Conservation (phyloP, 345 rosid species). For the Camelina hispida region DNA sequence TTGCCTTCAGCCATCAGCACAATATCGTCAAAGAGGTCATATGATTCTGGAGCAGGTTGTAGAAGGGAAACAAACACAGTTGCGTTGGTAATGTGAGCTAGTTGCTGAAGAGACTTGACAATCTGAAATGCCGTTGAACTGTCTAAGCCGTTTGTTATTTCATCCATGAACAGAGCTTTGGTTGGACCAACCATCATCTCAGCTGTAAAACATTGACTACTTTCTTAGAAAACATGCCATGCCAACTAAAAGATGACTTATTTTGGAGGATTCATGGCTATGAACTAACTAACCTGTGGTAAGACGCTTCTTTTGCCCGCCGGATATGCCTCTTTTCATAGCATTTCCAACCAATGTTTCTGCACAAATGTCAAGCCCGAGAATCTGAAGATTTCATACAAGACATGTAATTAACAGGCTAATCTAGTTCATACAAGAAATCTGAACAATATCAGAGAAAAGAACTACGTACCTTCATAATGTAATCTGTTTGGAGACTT, state of each 20-base stretch:
- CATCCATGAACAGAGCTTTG: constrained; percentile 66
- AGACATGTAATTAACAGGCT: not conserved
- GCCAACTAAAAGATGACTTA: not conserved
- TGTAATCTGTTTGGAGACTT: constrained; percentile 74
- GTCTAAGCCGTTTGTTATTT: constrained; percentile 81
- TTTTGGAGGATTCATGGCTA: constrained; percentile 12
- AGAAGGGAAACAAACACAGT: constrained; percentile 74
- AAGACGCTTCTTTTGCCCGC: constrained; percentile 82
- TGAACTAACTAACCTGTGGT: constrained; percentile 60
- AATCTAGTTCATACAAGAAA: not conserved
- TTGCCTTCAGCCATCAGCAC: constrained; percentile 74
- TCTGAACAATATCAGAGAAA: not conserved
- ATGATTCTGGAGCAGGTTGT: constrained; percentile 90
- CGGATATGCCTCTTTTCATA: constrained; percentile 83
- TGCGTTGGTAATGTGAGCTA: constrained; percentile 58
- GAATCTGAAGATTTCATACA: constrained; percentile 49
- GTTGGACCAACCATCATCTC: constrained; percentile 78
- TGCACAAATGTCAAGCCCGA: constrained; percentile 74
- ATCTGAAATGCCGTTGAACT: constrained; percentile 83
- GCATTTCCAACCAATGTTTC: constrained; percentile 73
- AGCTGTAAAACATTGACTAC: constrained; percentile 36
- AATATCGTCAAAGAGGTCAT: constrained; percentile 71
- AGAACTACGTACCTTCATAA: constrained; percentile 59
- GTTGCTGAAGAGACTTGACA: constrained; percentile 69
- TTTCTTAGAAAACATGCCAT: constrained; percentile 4